Evolutionary conservation across 768 basidiomycete genomes (phyloP), one percentile per base, ranked within the genome.

Genomic region (Mycena haematopus): DNA sequence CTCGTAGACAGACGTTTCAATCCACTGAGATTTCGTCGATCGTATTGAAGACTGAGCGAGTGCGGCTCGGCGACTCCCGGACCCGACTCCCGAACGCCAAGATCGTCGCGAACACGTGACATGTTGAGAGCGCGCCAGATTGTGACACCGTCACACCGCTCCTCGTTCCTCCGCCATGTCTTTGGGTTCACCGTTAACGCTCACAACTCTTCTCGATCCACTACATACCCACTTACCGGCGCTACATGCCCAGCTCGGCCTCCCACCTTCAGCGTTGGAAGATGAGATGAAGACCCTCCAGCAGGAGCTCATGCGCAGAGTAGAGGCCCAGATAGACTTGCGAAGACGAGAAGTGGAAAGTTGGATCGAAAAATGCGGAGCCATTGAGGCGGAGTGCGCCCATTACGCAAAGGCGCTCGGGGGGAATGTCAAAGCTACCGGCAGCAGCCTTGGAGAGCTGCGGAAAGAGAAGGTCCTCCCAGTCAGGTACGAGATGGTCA

Each of bases 181-280:
- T 8, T 35, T 51, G 53, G 55, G 54, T 49, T 57, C 63, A 42
- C 63, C 63, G 24, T 47, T 65, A 36, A 72, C 76, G 13, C 70
- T 93, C 50, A 91, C 88, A 38, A 80, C 88, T 13, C 82, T 94
- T 17, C 81, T 95, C 10, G 86, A 90, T 72, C 89, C 91, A 22
- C 74, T 95, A 27, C 91, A 93, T 66, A 82, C 86, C 3, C 90
- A 92, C 73, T 96, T 2, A 9, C 93, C 93, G 17, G 86, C 88
- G 8, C 80, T 96, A 5, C 93, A 96, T 74, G 81, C 85, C 1
- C 92, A 92, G 70, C 90, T 96, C 17, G 93, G 92, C 33, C 82
- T 96, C 15, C 92, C 94, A 10, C 75, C 86, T 27, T 86, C 87
- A 13, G 89, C 93, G 0, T 84, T 96, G 45, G 86, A 92, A 72